Base-by-base conservation (phyloP, 805 yeast species). In the Candida boidinii region DNA sequence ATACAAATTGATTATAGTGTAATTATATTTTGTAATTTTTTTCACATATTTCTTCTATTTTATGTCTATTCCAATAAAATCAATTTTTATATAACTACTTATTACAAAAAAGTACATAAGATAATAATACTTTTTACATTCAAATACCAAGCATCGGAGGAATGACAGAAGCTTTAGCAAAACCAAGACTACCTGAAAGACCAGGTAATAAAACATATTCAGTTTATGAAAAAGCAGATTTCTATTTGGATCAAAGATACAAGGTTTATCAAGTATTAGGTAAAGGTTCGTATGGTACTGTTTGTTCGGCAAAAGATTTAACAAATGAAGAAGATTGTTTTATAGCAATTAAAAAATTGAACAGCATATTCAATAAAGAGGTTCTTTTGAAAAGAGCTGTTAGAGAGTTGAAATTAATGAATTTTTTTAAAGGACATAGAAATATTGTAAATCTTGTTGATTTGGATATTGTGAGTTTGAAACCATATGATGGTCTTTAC, bases 201-300 rank as follows among this genome's bases (percentile, higher is more conserved):
- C 10, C 30, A 18, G 11, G 13, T 13, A n/a, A 28, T 6, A 5
- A 12, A 15, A 21, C 14, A 10, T 22, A 29, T 23, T 12, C 59
- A 4, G 58, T 67, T 7, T 70, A 62, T 43, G 75, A 73, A 23
- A 62, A 69, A 33, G 70, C 73, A 3, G 68, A 76, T 34, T 83
- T 85, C 52, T 73, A 72, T 28, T 60, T 82, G 32, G 79, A 80
- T 39, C 53, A 66, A 2, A 58, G 83, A 24, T 85, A 83, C 53
- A 62, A 68, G 33, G 61, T 83, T 12, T 54, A 66, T 17, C 62
- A 65, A 24, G 62, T 78, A 2, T 62, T 86, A 33, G 95, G 95
- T 0, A 78, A 78, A 48, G 95, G 95, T 0, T 79, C 94, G 0
- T 86, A 86, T 51, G 95, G 95, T 1, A 73, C 78, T 0, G 95